phyloP scores from a whole-genome alignment of 1,284 basidiomycete species.

The Rhodotorula sp. region DNA sequence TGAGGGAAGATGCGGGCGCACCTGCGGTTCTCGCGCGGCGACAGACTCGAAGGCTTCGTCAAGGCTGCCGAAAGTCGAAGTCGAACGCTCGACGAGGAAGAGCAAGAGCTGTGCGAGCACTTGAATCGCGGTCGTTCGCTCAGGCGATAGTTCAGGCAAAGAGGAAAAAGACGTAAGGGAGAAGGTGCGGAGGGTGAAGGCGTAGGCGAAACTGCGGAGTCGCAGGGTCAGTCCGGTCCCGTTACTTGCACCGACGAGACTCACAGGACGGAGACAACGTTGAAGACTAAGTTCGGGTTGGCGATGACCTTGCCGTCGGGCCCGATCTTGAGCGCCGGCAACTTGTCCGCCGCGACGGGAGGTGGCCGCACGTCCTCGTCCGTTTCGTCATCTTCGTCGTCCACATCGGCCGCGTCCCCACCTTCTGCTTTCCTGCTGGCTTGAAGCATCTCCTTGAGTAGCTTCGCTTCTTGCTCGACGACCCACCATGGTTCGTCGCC shows the following conservation, averaged over 20 bases:
- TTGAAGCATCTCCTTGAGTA: conserved; percentile 5
- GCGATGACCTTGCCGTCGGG: conserved; percentile 9
- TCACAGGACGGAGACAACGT: conserved; percentile 36
- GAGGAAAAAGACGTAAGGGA: conserved; percentile 24
- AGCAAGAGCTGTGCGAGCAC: conserved; percentile 24
- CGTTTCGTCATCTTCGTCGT: neutral
- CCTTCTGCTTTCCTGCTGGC: conserved; percentile 1
- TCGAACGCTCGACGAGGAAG: conserved; percentile 30
- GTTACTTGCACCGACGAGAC: neutral
- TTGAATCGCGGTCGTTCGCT: conserved; percentile 16
- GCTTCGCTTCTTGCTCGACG: conserved; percentile 10
- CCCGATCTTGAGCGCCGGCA: conserved; percentile 16
- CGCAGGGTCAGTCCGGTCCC: too few species aligned
- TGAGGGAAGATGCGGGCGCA: neutral
- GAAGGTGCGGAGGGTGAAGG: conserved; percentile 33
- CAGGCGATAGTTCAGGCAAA: conserved; percentile 8
- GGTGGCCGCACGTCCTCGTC: conserved; percentile 4
- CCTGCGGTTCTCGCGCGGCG: conserved; percentile 5
- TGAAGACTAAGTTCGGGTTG: conserved; percentile 20
- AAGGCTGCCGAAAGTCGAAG: neutral
- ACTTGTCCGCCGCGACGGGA: neutral
- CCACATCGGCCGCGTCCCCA: neutral
- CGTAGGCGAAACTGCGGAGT: conserved; percentile 29
- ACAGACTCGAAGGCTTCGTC: conserved; percentile 25
- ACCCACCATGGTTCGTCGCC: conserved; percentile 63